phyloP scores from a whole-genome alignment of 2,329 filamentous ascomycete genomes.

The Drechslerella stenobrocha region DNA sequence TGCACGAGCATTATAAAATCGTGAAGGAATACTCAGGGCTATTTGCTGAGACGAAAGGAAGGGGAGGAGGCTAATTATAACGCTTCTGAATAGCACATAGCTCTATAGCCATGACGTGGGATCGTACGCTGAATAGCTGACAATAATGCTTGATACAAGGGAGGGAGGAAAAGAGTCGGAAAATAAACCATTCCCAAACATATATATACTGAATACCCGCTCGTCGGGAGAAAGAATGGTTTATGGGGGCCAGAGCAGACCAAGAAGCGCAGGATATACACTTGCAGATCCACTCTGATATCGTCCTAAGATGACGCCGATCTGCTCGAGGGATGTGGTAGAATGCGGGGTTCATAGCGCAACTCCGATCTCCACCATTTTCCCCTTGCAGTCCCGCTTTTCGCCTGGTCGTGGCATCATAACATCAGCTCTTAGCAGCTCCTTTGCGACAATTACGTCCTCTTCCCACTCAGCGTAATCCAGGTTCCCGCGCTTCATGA shows the following conservation, averaged over 20 bases:
- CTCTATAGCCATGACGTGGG: not conserved
- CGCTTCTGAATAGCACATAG: not conserved
- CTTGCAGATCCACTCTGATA: too few species aligned
- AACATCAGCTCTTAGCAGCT: slow-evolving; percentile 26
- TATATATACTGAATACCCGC: not conserved
- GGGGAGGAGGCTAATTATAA: not conserved
- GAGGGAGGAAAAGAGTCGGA: not conserved
- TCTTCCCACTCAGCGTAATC: slow-evolving; percentile 47
- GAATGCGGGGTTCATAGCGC: not conserved
- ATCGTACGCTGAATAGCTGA: not conserved
- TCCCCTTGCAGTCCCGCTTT: slow-evolving; percentile 15
- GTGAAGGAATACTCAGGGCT: not conserved
- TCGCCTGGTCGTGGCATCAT: slow-evolving; percentile 27
- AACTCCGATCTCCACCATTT: slow-evolving; percentile 17
- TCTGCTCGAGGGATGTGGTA: not conserved
- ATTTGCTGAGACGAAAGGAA: not conserved
- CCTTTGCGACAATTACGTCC: slow-evolving; percentile 39
- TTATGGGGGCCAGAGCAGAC: not conserved
- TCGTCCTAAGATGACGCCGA: too few species aligned
- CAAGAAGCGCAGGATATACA: not conserved
- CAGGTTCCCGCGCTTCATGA: slow-evolving; percentile 44
- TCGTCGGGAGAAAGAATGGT: not conserved
- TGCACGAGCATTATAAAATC: not conserved
- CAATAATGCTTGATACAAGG: not conserved
- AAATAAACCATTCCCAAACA: not conserved